Conservation (phyloP, 805 yeast species). For the Candida germanica region DNA sequence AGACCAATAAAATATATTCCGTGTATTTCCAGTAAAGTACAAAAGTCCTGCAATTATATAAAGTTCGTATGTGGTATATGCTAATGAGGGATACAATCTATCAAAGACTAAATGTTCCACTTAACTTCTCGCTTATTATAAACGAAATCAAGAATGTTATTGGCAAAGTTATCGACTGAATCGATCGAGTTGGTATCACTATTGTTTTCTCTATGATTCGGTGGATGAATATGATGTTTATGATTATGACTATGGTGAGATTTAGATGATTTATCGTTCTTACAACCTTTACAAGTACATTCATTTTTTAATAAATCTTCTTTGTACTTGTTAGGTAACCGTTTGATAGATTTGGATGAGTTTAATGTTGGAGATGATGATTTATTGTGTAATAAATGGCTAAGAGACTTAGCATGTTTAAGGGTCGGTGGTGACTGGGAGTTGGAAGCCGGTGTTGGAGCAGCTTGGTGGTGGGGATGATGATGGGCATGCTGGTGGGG, state of each 20-base stretch:
- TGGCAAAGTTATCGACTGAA: slow-evolving; percentile 17
- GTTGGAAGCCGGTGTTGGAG: background rate
- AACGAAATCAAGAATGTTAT: slow-evolving; percentile 15
- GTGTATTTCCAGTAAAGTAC: too few species aligned
- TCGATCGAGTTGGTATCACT: slow-evolving; percentile 12
- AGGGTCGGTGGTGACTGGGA: background rate
- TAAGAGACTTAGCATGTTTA: slow-evolving; percentile 5
- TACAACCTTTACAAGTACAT: slow-evolving; percentile 13
- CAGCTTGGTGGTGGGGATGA: background rate
- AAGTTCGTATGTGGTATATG: too few species aligned
- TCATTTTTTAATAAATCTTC: slow-evolving; percentile 11
- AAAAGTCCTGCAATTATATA: too few species aligned
- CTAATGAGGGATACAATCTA: background rate
- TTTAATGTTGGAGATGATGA: background rate
- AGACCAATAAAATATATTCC: too few species aligned
- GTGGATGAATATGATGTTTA: slow-evolving; percentile 2
- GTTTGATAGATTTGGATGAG: slow-evolving; percentile 1
- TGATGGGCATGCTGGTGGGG: background rate
- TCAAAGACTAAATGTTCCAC: slow-evolving; percentile 12
- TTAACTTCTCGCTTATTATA: slow-evolving; percentile 16
- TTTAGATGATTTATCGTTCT: slow-evolving; percentile 5
- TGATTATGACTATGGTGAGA: background rate
- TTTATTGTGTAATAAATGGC: slow-evolving; percentile 6
- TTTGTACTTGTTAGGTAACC: slow-evolving; percentile 8
- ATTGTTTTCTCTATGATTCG: slow-evolving; percentile 3